Evolutionary conservation across 768 basidiomycete species (phyloP), one percentile per base, ranked within the genome.

Genomic region (Ramaria rubella): DNA sequence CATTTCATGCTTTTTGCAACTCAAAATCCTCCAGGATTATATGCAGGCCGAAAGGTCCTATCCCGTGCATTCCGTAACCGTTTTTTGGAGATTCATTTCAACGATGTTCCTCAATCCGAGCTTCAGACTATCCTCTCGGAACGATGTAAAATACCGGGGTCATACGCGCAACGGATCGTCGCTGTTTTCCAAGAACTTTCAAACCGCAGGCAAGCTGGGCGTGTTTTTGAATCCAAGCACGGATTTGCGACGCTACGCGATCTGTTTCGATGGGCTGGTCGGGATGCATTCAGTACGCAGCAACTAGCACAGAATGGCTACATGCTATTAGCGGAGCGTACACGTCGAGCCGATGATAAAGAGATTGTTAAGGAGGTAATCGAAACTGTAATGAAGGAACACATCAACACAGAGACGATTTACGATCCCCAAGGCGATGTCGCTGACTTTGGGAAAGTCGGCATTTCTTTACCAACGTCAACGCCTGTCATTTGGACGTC

Each of bases 1-100:
- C 86, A 92, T 67, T 99, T 98, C 75, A 92, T 97, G 86, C 79
- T 99, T 8, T 99, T 99, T 67, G 94, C 95, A 3, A 97, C 96
- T 0, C 96, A 98, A 69, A 98, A 99, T 68, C 96, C 96, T 19
- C 90, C 95, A 0, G 95, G 95, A 2, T 69, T 97, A 24, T 98
- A 98, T 66, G 95, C 87, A 2, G 96, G 96, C 5, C 80, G 96
- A 61, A 99, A 99, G 66, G 80, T 95, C 7, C 72, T 98, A 11
- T 98, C 95, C 3, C 82, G 96, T 8, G 96, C 96, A 0, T 97
- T 99, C 74, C 82, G 96, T 29, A 96, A 94, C 70, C 89, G 96
- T 5, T 98, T 98, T 71, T 80, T 99, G 17, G 96, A 99, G 69
- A 90, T 98, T 21, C 94, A 97, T 67, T 98, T 97, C 65, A 87